Conservation (phyloP, 441 rosid genomes). For the Metrosideros polymorpha region DNA sequence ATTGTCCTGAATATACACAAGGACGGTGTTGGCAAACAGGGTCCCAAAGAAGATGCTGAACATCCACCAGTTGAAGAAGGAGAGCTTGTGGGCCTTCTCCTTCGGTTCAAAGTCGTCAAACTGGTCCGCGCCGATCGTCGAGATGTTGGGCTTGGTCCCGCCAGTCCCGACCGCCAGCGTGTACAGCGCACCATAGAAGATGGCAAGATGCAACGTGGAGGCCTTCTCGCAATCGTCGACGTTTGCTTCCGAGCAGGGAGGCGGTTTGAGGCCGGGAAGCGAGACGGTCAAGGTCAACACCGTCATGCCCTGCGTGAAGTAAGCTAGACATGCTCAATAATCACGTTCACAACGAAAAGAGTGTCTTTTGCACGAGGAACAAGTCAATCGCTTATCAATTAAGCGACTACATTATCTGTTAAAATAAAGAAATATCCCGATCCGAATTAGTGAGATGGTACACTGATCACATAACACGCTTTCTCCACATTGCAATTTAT, state of each 20-base stretch:
- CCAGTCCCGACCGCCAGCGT: constrained; percentile 70
- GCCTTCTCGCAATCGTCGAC: constrained; percentile 38
- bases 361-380: too few species aligned
- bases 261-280: constrained; percentile 59
- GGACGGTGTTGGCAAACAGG: constrained; percentile 69
- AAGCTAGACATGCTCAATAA: not conserved
- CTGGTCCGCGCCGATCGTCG: constrained; percentile 87
- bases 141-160: constrained; percentile 91
- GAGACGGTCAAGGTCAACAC: constrained; percentile 65
- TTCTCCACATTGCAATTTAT: too few species aligned
- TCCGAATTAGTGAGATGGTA: too few species aligned
- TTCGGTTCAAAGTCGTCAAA: constrained; percentile 75
- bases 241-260: constrained; percentile 27
- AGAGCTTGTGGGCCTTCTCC: constrained; percentile 65
- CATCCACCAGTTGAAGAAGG: constrained; percentile 99
- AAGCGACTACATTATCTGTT: too few species aligned
- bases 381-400: too few species aligned
- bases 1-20: constrained; percentile 86
- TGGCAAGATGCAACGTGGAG: constrained; percentile 44
- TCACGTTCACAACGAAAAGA: not conserved
- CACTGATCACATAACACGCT: too few species aligned
- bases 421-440: too few species aligned
- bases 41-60: constrained; percentile 89
- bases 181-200: constrained; percentile 68
- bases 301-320: constrained; percentile 55